Percentiles rank a stretch among this genome's conserved stretches.
Conservation (phyloP, 75 land plant genomes). For the Cryptomeria japonica region DNA sequence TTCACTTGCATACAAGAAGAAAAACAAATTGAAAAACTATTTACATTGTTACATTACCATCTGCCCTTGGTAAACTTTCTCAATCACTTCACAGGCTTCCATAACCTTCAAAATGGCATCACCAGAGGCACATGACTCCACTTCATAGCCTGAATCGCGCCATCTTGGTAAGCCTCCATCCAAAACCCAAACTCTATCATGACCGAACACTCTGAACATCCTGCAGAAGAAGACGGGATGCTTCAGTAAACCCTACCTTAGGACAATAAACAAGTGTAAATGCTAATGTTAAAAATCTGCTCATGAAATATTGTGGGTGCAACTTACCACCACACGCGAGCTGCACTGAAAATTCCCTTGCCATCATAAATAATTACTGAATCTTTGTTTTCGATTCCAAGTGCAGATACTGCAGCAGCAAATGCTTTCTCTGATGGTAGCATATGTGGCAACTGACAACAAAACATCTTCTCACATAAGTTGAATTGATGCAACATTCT, state of each 20-base stretch:
- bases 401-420: conserved; percentile 92
- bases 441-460: conserved; percentile 91
- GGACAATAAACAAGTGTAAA: background rate
- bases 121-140: conserved; percentile 78
- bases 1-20: background rate
- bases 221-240: conserved; percentile 32
- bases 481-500: background rate
- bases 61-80: conserved; percentile 72
- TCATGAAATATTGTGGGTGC: background rate
- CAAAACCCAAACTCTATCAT: conserved; percentile 89
- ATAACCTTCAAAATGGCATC: conserved; percentile 76
- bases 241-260: background rate
- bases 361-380: conserved; percentile 88
- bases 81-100: conserved; percentile 85
- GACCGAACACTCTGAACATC: conserved; percentile 99
- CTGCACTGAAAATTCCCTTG: conserved; percentile 96
- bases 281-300: background rate
- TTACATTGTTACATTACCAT: conserved; percentile 32
- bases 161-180: conserved; percentile 96
- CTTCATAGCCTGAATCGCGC: conserved; percentile 81
- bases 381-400: conserved; percentile 84
- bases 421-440: conserved; percentile 94
- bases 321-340: conserved; percentile 97
- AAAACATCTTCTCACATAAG: background rate
- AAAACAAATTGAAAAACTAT: background rate